Conservation (phyloP, 306 rosid genomes). For the Gastrolobium villosum region DNA sequence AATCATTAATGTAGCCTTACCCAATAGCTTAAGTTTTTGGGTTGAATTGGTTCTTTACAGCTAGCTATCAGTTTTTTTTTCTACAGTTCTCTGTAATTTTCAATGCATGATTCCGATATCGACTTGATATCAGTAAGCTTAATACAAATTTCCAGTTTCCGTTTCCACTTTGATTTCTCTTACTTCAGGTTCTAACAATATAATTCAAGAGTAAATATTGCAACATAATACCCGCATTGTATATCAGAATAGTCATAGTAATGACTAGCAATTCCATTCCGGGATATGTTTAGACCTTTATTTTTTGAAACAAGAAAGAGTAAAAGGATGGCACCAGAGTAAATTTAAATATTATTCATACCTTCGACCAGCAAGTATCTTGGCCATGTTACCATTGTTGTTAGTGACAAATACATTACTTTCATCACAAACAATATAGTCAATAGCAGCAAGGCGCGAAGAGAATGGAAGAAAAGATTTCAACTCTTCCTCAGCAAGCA, state of each 20-base stretch:
- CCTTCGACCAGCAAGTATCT: constrained; percentile 98
- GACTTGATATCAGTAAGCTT: too few relatives aligned
- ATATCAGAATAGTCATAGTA: constrained; percentile 10
- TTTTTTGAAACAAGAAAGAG: constrained; percentile 28
- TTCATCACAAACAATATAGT: constrained; percentile 93
- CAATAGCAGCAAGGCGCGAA: constrained; percentile 96
- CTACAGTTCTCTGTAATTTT: too few relatives aligned
- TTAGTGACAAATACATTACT: constrained; percentile 97
- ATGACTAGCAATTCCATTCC: background rate
- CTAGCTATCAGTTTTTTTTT: too few relatives aligned
- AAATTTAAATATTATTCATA: constrained; percentile 48
- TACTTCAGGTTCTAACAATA: background rate
- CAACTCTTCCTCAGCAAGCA: constrained; percentile 86
- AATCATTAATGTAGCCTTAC: too few relatives aligned
- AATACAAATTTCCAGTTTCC: too few relatives aligned
- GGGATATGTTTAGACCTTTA: background rate
- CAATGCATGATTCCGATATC: too few relatives aligned
- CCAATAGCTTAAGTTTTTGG: too few relatives aligned
- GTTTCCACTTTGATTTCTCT: too few relatives aligned
- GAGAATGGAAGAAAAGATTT: constrained; percentile 88
- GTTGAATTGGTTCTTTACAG: too few relatives aligned
- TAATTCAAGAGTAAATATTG: constrained; percentile 17
- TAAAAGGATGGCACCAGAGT: constrained; percentile 15
- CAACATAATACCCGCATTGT: constrained; percentile 27
- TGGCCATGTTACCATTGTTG: constrained; percentile 99